These are phyloP conservation scores for Pseudogymnoascus sp. DNA, from an alignment of 2,329 filamentous ascomycete species.

Conservation along the genomic window DNA sequence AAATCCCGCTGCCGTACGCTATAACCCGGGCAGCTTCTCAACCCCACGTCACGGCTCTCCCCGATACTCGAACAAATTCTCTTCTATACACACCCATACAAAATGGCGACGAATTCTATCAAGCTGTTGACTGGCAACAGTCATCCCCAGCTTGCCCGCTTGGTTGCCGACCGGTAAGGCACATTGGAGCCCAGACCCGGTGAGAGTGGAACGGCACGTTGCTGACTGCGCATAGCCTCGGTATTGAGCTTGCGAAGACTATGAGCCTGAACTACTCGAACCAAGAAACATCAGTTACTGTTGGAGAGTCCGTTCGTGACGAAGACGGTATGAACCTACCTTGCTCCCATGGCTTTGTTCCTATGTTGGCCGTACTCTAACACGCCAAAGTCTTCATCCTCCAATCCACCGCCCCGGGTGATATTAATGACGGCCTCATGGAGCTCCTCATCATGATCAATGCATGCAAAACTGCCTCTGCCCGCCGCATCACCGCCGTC, in stretches of 20 bases:
- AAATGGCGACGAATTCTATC: constrained; percentile 66
- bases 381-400: constrained; percentile 73
- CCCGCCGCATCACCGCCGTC: constrained; percentile 87
- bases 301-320: constrained; percentile 91
- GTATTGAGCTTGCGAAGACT: constrained; percentile 71
- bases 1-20: not conserved
- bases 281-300: constrained; percentile 82
- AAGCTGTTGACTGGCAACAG: constrained; percentile 70
- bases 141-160: constrained; percentile 63
- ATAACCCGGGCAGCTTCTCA: not conserved
- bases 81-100: not conserved
- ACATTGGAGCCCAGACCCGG: constrained; percentile 13
- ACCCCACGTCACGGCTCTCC: constrained; percentile 6
- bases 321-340: constrained; percentile 61
- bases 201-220: not conserved
- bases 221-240: constrained; percentile 45
- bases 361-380: not conserved
- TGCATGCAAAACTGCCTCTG: constrained; percentile 78
- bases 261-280: constrained; percentile 80
- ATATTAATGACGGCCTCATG: constrained; percentile 98
- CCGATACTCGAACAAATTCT: constrained; percentile 2
- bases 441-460: constrained; percentile 98
- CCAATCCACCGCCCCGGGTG: constrained; percentile 87
- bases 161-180: constrained; percentile 56
- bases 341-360: constrained; percentile 16